These are phyloP conservation scores for Saposhnikovia divaricata DNA, from an alignment of 129 eudicot species.

Conservation along the genomic window DNA sequence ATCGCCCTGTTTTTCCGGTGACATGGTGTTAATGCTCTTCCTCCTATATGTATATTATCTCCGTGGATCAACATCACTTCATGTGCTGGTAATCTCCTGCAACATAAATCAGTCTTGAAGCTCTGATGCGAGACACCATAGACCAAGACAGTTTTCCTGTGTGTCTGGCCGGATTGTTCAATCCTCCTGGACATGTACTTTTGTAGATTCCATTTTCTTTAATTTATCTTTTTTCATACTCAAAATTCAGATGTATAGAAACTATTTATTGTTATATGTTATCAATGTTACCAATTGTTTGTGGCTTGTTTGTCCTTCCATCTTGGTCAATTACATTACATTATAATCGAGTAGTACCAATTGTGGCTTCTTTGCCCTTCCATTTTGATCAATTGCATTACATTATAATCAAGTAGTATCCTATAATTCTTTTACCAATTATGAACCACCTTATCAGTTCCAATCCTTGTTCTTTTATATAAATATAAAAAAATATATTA, in stretches of 20 bases:
- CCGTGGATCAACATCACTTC: background rate
- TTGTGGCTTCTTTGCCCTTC: too few species aligned
- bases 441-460: too few species aligned
- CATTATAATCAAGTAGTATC: too few species aligned
- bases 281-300: background rate
- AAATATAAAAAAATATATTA: too few species aligned
- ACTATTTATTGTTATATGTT: background rate
- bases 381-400: too few species aligned
- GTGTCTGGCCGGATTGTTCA: background rate
- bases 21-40: background rate
- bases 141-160: background rate
- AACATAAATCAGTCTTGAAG: background rate
- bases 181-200: background rate
- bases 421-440: too few species aligned
- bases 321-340: background rate
- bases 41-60: background rate
- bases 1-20: background rate
- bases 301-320: background rate
- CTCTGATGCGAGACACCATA: background rate
- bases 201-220: background rate
- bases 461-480: too few species aligned
- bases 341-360: too few species aligned
- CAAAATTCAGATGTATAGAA: conserved; percentile 1
- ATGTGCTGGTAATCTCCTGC: background rate
- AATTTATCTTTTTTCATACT: background rate